Evolutionary conservation across 2,329 filamentous ascomycete species (phyloP).

Genomic region (Calonectria pseudoreteaudii): DNA sequence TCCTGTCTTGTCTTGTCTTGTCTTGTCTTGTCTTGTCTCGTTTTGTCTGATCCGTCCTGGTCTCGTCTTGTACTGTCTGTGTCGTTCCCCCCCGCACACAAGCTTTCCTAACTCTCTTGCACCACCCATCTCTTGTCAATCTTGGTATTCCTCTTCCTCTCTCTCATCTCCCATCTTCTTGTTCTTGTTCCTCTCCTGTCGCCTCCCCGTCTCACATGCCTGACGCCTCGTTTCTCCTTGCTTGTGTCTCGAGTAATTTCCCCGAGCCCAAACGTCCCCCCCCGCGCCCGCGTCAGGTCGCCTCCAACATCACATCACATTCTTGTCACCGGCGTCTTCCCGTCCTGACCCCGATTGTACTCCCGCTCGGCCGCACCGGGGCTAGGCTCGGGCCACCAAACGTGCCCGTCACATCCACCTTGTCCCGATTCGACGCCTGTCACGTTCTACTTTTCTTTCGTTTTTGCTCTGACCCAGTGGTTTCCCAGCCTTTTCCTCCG

Average conservation of each 20-base stretch:
- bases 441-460: not conserved
- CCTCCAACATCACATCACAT: constrained; percentile 12
- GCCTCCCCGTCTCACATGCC: not conserved
- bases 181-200: not conserved
- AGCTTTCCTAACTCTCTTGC: not conserved
- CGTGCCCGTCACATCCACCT: constrained; percentile 31
- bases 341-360: not conserved
- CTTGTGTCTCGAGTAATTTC: constrained; percentile 15
- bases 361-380: constrained; percentile 25
- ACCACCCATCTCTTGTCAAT: not conserved
- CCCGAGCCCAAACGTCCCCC: not conserved
- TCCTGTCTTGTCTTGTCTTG: not conserved
- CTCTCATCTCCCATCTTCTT: no score
- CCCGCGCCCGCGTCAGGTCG: not conserved
- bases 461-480: not conserved
- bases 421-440: constrained; percentile 34
- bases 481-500: constrained; percentile 20
- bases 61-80: not conserved
- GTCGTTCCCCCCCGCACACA: not conserved
- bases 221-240: not conserved
- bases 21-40: not conserved
- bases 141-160: not conserved
- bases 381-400: constrained; percentile 33
- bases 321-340: constrained; percentile 11
- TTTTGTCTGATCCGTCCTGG: not conserved